phyloP scores from a whole-genome alignment of 164 flowering plant genomes.

The Echeveria elegans region DNA sequence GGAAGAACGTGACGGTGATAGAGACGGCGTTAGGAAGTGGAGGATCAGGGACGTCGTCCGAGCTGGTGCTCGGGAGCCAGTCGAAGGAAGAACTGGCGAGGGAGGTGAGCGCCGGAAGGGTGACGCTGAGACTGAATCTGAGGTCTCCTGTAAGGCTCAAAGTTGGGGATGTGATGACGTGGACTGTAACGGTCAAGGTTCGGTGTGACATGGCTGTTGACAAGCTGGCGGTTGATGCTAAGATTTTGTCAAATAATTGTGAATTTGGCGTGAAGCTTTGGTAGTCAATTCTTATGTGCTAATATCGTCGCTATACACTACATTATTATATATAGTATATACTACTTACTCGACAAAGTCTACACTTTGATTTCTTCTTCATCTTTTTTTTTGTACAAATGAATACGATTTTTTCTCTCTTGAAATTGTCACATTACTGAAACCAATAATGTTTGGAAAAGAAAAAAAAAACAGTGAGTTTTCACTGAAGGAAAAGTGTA shows the following conservation, averaged over 20 bases:
- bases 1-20: slow-evolving; percentile 56
- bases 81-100: slow-evolving; percentile 16
- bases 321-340: too few relatives aligned
- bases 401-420: too few relatives aligned
- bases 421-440: too few relatives aligned
- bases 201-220: slow-evolving; percentile 52
- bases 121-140: slow-evolving; percentile 46
- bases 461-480: too few relatives aligned
- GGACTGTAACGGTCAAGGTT: slow-evolving; percentile 61
- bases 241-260: slow-evolving; percentile 44
- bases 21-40: slow-evolving; percentile 34
- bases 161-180: slow-evolving; percentile 60
- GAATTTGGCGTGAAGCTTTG: slow-evolving; percentile 36
- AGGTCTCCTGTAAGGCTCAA: slow-evolving; percentile 59
- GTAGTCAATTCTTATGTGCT: slow-evolving; percentile 9
- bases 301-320: too few relatives aligned
- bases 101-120: slow-evolving; percentile 20
- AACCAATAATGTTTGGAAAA: too few relatives aligned
- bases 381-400: too few relatives aligned
- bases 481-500: too few relatives aligned
- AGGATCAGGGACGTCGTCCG: slow-evolving; percentile 15
- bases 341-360: too few relatives aligned
- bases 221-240: slow-evolving; percentile 37
- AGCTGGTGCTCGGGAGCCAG: slow-evolving; percentile 23
- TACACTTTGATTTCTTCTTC: too few relatives aligned